phyloP scores from a whole-genome alignment of 345 rosid genomes.

The Euphorbia peplus region DNA sequence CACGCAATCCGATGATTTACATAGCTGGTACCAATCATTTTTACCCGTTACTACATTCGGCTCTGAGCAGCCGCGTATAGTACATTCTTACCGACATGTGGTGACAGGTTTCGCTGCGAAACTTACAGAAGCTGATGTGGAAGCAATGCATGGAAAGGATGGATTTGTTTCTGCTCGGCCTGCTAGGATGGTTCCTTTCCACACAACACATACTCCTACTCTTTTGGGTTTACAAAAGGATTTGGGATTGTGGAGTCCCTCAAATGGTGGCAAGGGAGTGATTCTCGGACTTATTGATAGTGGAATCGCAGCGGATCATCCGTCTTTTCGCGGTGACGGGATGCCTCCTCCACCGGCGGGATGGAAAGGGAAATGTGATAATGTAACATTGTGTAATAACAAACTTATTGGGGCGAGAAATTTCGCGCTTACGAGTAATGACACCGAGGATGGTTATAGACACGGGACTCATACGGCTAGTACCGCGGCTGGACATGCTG shows the following conservation, averaged over 20 bases:
- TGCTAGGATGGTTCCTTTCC: slow-evolving; percentile 21
- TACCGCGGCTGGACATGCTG: slow-evolving; percentile 49
- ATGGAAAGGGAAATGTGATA: slow-evolving; percentile 30
- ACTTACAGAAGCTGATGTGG: slow-evolving; percentile 23
- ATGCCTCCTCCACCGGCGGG: slow-evolving; percentile 26
- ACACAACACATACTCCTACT: slow-evolving; percentile 16
- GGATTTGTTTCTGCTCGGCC: slow-evolving; percentile 26
- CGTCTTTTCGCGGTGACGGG: slow-evolving; percentile 21
- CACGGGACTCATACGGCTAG: slow-evolving; percentile 30
- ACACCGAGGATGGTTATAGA: slow-evolving; percentile 7
- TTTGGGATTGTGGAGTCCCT: slow-evolving; percentile 15
- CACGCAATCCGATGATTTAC: slow-evolving; percentile 18
- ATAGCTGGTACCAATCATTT: slow-evolving; percentile 29
- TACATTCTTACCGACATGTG: slow-evolving; percentile 26
- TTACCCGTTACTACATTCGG: slow-evolving; percentile 18
- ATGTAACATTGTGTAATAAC: slow-evolving; percentile 13
- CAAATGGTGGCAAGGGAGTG: slow-evolving; percentile 22
- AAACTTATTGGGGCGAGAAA: slow-evolving; percentile 25
- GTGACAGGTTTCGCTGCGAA: slow-evolving; percentile 33
- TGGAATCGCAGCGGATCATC: slow-evolving; percentile 22
- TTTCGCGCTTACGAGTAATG: neutral
- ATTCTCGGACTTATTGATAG: slow-evolving; percentile 21
- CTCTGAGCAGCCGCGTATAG: slow-evolving; percentile 17
- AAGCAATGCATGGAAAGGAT: slow-evolving; percentile 18
- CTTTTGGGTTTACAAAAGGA: slow-evolving; percentile 17